Percentiles rank a stretch among this genome's conserved stretches.
Evolutionary conservation across 352 stramenopile species (phyloP).

Genomic region (Phytophthora uliginosa): DNA sequence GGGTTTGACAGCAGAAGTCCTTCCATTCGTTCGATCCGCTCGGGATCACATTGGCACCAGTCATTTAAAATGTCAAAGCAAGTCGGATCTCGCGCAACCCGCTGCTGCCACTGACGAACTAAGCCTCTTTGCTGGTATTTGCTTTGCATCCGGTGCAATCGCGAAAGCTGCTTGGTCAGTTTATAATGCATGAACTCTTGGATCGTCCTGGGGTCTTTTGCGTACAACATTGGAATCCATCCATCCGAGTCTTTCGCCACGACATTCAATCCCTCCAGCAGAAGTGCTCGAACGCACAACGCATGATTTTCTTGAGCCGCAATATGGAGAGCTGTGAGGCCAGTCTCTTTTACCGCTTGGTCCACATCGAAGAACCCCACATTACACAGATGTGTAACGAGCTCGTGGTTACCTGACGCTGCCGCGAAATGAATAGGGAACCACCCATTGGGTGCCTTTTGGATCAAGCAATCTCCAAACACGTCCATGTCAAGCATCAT

Average conservation of each 20-base stretch:
- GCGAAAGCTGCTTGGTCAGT: constrained; percentile 63
- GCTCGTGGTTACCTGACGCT: constrained; percentile 56
- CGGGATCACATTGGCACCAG: constrained; percentile 59
- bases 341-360: constrained; percentile 43
- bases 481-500: constrained; percentile 72
- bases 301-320: constrained; percentile 46
- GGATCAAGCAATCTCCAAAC: constrained; percentile 60
- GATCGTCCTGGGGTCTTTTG: constrained; percentile 32
- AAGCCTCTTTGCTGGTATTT: constrained; percentile 58
- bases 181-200: constrained; percentile 72
- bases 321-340: constrained; percentile 71
- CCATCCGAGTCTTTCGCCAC: constrained; percentile 55
- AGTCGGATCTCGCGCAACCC: constrained; percentile 48
- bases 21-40: constrained; percentile 65
- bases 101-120: constrained; percentile 58
- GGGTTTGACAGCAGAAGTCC: constrained; percentile 55
- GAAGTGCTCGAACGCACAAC: constrained; percentile 49
- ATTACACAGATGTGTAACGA: constrained; percentile 50
- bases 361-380: constrained; percentile 49
- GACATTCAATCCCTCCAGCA: constrained; percentile 47
- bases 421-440: constrained; percentile 63
- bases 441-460: constrained; percentile 55
- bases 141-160: constrained; percentile 57
- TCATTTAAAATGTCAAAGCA: constrained; percentile 80
- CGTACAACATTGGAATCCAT: constrained; percentile 63